Base-by-base conservation (phyloP, 345 rosid species). In the Salix dunnii region DNA sequence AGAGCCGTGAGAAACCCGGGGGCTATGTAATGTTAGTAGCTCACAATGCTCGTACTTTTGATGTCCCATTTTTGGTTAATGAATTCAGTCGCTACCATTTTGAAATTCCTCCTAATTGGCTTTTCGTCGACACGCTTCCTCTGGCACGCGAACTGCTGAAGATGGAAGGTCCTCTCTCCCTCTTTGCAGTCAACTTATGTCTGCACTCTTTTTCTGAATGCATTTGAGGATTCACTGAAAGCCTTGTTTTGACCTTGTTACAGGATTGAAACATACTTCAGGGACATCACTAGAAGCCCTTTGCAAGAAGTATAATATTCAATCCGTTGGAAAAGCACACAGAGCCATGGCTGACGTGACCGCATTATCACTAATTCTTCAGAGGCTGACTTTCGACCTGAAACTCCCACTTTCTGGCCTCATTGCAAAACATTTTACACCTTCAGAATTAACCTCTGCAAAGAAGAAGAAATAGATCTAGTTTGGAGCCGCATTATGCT, bases 291-390 rank as follows among this genome's bases (percentile, higher is more conserved):
- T 94, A 82, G 46, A 84, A 84, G 87, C 80, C 6, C 89, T 95
- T 4, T 80, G 88, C 0, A 83, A 69, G 71, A 68, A 79, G 76
- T 90, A 85, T 23, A 21, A 31, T 5, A 81, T 93, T 21, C 68
- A 83, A 68, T 13, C 20, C 1, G 31, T 9, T 6, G 84, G 76
- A 64, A 16, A 48, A 18, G 93, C 97, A 67, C 99, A 94, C 62
- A 87, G 97, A 83, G 97, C 99, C 58, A 87, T 93, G 93, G 79
- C 96, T 6, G 97, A 95, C 74, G 99, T 89, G 63, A 83, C 77
- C 8, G 46, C 81, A n/a, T 79, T 93, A 78, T 84, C 97, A 31
- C 35, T 82, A 79, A 69, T 95, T 81, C 81, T 95, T 53, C 96
- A 91, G 81, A 91, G 81, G 78, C 77, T 95, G 79, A 86, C 96